Evolutionary conservation across 2,329 filamentous ascomycete species (phyloP).

Genomic region (Cercospora sojina): DNA sequence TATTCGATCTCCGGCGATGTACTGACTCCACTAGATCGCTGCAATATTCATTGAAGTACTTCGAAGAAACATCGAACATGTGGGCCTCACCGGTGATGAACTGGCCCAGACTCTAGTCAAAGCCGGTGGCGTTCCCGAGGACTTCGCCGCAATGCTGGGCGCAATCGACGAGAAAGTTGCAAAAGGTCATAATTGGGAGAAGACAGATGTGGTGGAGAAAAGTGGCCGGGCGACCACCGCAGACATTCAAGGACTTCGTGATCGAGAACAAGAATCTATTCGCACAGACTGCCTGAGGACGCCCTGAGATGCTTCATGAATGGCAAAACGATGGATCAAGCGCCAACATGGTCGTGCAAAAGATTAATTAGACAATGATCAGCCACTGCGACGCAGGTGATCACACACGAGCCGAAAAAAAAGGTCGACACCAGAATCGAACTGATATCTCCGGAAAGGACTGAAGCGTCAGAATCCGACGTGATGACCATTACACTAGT

Average conservation of each 20-base stretch:
- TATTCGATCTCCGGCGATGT: neutral
- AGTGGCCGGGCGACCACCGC: slow-evolving; percentile 10
- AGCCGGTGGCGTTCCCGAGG: neutral
- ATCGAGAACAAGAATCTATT: slow-evolving; percentile 15
- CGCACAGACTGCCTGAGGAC: neutral
- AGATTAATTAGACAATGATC: neutral
- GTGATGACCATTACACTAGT: neutral
- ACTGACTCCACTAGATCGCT: slow-evolving; percentile 9
- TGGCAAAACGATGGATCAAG: neutral
- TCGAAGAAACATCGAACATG: slow-evolving; percentile 14
- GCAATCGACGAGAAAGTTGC: slow-evolving; percentile 19
- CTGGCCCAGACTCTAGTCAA: slow-evolving; percentile 9
- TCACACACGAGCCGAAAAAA: neutral
- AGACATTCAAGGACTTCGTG: slow-evolving; percentile 14
- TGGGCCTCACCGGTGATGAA: slow-evolving; percentile 8
- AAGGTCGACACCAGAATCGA: neutral
- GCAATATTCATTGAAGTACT: slow-evolving; percentile 17
- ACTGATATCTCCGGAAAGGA: neutral
- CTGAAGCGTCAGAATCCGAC: neutral
- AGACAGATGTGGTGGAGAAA: slow-evolving; percentile 15
- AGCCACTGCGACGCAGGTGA: neutral
- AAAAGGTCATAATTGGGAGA: slow-evolving; percentile 8
- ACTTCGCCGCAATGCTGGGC: slow-evolving; percentile 16
- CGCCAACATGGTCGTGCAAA: neutral
- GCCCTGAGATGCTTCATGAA: neutral